These are phyloP conservation scores for Stagonosporopsis rhizophila DNA, from an alignment of 2,329 filamentous ascomycete genomes.

Conservation along the genomic window DNA sequence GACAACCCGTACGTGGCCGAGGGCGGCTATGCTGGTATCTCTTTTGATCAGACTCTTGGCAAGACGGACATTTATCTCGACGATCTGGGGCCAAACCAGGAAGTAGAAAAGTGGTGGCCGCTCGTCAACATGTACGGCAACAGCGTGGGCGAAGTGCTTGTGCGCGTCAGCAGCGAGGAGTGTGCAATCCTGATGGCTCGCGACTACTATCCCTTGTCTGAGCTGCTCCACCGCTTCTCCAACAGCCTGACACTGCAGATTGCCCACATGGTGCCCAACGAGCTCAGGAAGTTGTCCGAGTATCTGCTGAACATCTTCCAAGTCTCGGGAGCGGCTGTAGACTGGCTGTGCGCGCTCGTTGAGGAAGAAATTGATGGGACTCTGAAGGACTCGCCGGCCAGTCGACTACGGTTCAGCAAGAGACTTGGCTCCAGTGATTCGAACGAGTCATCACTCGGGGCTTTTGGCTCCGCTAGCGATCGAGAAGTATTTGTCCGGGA, in stretches of 20 bases:
- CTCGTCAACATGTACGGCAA: constrained; percentile 79
- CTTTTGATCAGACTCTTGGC: constrained; percentile 64
- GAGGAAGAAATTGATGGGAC: constrained; percentile 98
- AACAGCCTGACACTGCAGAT: constrained; percentile 86
- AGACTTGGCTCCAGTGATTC: constrained; percentile 75
- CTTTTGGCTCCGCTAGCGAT: constrained; percentile 59
- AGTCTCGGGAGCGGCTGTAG: constrained; percentile 79
- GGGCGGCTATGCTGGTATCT: constrained; percentile 55
- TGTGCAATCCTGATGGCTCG: constrained; percentile 84
- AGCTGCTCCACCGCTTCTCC: constrained; percentile 83
- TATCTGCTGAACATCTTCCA: constrained; percentile 94
- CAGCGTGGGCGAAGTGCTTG: constrained; percentile 80
- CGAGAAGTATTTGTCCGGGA: constrained; percentile 77
- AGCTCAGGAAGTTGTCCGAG: constrained; percentile 82
- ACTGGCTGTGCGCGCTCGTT: constrained; percentile 92
- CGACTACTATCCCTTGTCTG: constrained; percentile 83
- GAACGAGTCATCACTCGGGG: constrained; percentile 55
- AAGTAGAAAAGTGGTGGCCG: constrained; percentile 85
- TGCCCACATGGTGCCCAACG: constrained; percentile 76
- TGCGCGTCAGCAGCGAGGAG: constrained; percentile 85
- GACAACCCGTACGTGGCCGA: constrained; percentile 45
- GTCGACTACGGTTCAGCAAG: constrained; percentile 70
- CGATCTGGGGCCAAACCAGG: constrained; percentile 76
- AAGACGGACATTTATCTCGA: constrained; percentile 84
- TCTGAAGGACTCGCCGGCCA: constrained; percentile 78